These are phyloP conservation scores for Zea luxurians DNA, from an alignment of 176 grass and related monocot species.

Conservation along the genomic window DNA sequence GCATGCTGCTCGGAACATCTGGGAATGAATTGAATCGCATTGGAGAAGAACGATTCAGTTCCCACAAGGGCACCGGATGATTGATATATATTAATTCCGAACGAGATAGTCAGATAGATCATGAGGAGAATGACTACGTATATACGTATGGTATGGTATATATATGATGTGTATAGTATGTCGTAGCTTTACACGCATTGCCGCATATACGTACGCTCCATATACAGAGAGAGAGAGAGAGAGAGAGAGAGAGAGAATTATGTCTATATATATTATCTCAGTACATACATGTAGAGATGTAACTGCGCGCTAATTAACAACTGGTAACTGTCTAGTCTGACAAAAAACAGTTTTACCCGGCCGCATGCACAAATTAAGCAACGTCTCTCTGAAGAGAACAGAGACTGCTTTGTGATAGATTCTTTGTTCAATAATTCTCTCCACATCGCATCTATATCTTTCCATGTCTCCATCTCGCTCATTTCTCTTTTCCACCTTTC, in stretches of 20 bases:
- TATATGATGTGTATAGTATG: neutral
- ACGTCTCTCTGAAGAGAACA: constrained; percentile 2
- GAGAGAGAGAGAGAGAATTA: no score
- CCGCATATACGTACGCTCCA: no score
- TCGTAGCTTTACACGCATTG: neutral
- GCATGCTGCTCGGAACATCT: neutral
- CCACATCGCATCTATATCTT: constrained; percentile 16
- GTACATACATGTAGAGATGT: no score
- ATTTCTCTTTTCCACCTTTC: neutral
- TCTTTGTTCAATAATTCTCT: neutral
- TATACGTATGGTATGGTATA: neutral
- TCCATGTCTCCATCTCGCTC: neutral
- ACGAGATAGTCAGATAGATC: neutral
- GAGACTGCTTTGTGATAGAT: neutral
- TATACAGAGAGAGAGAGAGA: no score
- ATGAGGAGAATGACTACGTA: neutral
- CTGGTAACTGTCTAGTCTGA: neutral
- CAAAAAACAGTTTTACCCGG: no score
- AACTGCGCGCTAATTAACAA: no score
- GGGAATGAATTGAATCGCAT: constrained; percentile 19
- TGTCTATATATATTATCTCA: no score
- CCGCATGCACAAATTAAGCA: neutral
- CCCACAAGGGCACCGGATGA: constrained; percentile 13
- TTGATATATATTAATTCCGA: neutral
- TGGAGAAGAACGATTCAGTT: constrained; percentile 23